Conservation (phyloP, 2,329 filamentous ascomycete species). For the Pseudofabraea citricarpa region DNA sequence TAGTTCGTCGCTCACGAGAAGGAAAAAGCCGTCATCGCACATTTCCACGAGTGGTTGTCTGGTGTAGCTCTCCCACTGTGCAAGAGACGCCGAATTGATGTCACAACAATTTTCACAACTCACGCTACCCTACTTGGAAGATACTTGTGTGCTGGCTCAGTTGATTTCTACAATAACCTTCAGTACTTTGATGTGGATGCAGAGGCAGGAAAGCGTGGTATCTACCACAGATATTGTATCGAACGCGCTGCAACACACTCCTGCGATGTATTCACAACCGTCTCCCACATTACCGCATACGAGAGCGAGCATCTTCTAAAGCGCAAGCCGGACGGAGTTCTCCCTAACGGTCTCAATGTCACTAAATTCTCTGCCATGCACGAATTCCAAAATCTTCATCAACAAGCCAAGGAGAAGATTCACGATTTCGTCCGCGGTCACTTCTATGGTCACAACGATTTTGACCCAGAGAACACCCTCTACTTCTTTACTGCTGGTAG, state of each 20-base stretch:
- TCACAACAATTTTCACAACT: constrained; percentile 98
- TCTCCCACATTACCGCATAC: constrained; percentile 97
- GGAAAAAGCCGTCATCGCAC: constrained; percentile 86
- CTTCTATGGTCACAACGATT: constrained; percentile 98
- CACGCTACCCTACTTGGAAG: constrained; percentile 92
- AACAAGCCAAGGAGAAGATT: constrained; percentile 95
- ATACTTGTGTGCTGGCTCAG: constrained; percentile 94
- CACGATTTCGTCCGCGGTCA: constrained; percentile 97
- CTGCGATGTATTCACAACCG: constrained; percentile 95
- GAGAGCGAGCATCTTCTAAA: constrained; percentile 97
- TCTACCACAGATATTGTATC: constrained; percentile 98
- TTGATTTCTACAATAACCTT: constrained; percentile 99
- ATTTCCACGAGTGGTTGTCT: constrained; percentile 98
- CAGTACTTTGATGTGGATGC: constrained; percentile 95
- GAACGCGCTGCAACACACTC: constrained; percentile 89
- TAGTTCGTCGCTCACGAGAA: constrained; percentile 94
- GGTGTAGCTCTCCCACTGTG: constrained; percentile 88
- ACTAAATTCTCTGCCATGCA: constrained; percentile 98
- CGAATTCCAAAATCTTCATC: constrained; percentile 97
- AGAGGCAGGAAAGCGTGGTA: constrained; percentile 94
- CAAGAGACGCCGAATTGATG: constrained; percentile 91
- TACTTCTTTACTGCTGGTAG: constrained; percentile 97
- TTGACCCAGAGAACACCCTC: constrained; percentile 91
- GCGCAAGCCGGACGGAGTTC: constrained; percentile 92
- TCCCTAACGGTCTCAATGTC: constrained; percentile 96